Conservation (phyloP, 1,139 yeast species). For the Arxiozyma telluris region DNA sequence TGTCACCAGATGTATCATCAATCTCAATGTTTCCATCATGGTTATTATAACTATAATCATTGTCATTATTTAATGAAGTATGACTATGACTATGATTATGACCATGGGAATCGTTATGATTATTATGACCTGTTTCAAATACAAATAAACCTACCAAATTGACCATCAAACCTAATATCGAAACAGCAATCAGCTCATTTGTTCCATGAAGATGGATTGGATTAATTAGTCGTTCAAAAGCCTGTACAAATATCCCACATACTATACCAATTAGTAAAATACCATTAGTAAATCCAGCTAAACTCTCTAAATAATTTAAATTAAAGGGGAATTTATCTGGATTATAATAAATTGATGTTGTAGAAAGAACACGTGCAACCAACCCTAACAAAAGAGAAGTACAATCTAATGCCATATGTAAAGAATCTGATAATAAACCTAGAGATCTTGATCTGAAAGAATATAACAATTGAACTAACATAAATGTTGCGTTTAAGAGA, state of each 20-base stretch:
- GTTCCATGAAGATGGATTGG: conserved; percentile 77
- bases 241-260: conserved; percentile 79
- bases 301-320: conserved; percentile 70
- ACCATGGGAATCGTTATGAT: background rate
- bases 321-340: conserved; percentile 79
- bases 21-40: conserved; percentile 15
- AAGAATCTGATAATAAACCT: conserved; percentile 83
- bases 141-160: conserved; percentile 91
- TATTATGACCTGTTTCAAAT: conserved; percentile 47
- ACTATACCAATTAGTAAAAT: conserved; percentile 80
- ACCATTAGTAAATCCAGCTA: conserved; percentile 94
- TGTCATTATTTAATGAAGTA: background rate
- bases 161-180: conserved; percentile 74
- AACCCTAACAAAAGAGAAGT: conserved; percentile 82
- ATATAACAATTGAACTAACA: conserved; percentile 87
- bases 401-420: conserved; percentile 95
- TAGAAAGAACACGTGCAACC: conserved; percentile 65
- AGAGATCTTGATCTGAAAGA: conserved; percentile 88
- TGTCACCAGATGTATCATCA: conserved; percentile 38
- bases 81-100: background rate
- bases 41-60: background rate
- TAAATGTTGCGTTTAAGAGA: conserved; percentile 76
- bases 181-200: conserved; percentile 77
- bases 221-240: conserved; percentile 65
- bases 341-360: conserved; percentile 35